Conservation (phyloP, 164 flowering plant species). For the Houttuynia cordata region DNA sequence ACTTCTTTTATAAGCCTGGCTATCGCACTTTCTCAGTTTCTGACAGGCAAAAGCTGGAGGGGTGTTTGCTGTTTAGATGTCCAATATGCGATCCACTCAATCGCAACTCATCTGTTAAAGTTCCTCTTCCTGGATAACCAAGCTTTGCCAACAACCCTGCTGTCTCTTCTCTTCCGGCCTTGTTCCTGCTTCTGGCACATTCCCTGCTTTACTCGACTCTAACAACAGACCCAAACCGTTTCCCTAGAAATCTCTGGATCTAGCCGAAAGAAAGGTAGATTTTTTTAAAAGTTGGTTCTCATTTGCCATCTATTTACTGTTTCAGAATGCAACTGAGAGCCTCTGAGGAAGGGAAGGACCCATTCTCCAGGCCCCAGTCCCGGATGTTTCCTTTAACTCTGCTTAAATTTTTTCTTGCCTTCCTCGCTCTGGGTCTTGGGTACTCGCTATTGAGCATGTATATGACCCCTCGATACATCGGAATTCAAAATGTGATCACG, state of each 20-base stretch:
- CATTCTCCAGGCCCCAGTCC: constrained; percentile 9
- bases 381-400: constrained; percentile 40
- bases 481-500: constrained; percentile 17
- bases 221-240: too few relatives aligned
- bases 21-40: too few relatives aligned
- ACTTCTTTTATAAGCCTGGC: too few relatives aligned
- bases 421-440: constrained; percentile 41
- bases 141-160: too few relatives aligned
- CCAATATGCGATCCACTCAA: too few relatives aligned
- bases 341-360: constrained; percentile 33
- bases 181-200: too few relatives aligned
- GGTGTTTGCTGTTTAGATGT: too few relatives aligned
- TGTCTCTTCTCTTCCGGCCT: too few relatives aligned
- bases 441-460: constrained; percentile 42
- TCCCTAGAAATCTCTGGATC: neutral
- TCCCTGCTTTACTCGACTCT: too few relatives aligned
- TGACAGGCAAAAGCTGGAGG: too few relatives aligned
- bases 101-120: too few relatives aligned
- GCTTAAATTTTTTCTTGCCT: constrained; percentile 31
- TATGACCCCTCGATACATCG: constrained; percentile 23
- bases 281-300: neutral
- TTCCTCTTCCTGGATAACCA: too few relatives aligned
- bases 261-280: constrained; percentile 2
- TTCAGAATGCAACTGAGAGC: constrained; percentile 22
- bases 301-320: neutral